phyloP scores from a whole-genome alignment of 768 basidiomycete species.

The Ephemerocybe angulata region DNA sequence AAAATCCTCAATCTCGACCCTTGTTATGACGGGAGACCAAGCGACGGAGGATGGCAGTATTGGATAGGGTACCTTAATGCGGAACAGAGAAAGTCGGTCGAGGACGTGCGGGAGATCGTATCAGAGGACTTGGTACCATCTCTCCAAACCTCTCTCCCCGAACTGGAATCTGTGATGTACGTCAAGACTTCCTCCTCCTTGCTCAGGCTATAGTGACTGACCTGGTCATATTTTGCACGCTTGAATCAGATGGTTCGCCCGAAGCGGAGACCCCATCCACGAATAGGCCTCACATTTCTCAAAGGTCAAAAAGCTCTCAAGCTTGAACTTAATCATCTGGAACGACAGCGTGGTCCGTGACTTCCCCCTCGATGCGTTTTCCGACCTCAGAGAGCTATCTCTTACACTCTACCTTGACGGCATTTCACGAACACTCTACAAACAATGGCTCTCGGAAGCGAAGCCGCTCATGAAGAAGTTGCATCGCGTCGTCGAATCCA shows the following conservation, averaged over 20 bases:
- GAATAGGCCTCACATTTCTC: background rate
- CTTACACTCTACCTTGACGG: background rate
- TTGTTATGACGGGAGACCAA: background rate
- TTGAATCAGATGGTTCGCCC: background rate
- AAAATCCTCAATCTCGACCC: constrained; percentile 1
- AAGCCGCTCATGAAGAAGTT: background rate
- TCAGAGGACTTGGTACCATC: background rate
- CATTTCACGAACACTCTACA: background rate
- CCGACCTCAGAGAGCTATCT: background rate
- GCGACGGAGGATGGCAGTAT: background rate
- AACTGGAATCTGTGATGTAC: background rate
- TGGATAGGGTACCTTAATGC: background rate
- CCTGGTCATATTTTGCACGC: background rate
- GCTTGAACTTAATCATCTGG: background rate
- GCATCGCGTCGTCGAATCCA: background rate
- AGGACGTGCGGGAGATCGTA: background rate
- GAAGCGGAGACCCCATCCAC: background rate
- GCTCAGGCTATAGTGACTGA: background rate
- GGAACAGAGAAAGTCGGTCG: background rate
- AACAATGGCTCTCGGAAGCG: background rate
- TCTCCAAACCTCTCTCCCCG: background rate
- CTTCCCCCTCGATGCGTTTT: background rate
- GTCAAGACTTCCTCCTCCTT: background rate
- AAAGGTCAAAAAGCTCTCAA: background rate
- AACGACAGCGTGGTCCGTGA: background rate